Base-by-base conservation (phyloP, 768 basidiomycete genomes). In the Exsudoporus frostii region DNA sequence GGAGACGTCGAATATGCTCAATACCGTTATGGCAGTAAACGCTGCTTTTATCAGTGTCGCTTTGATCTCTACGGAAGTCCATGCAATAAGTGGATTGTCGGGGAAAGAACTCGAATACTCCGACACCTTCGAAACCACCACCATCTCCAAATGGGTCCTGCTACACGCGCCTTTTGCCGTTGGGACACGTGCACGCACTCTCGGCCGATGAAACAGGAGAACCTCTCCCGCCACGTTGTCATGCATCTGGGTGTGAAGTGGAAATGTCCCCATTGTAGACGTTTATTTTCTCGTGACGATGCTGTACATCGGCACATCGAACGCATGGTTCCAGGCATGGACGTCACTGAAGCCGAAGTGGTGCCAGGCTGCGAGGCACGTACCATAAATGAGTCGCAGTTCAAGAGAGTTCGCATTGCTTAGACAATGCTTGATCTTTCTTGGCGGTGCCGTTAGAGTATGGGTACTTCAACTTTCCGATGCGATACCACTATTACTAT, bases 221-320 rank as follows among this genome's bases (percentile, higher is more conserved):
- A 71, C 15, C 67, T 69, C 3, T 58, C 69, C 2, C 67, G 68
- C 9, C 68, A 69, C 39, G 49, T 69, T 14, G 58, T 69, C 46
- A 65, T 50, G 55, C 68, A 69, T 50, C 45, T 69, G 5, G 61
- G 63, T 7, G 61, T 69, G 41, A 71, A 65, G 48, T 71, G 65
- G 67, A 50, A 40, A 44, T 71, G 68, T 25, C 60, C 61, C 13
- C 63, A 63, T 50, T 69, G 68, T 24, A 48, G 43, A 19, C 56
- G 45, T 36, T 52, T 54, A 50, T 61, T 71, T 20, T 69, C 68
- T 47, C 68, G 68, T 54, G 69, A 71, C 15, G 68, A 69, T 54
- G 69, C 68, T 33, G 63, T 69, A 38, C 60, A 61, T 44, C 63
- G 68, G 7, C 68, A 69, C 46, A 58, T 71, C 22, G 65, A 69